phyloP scores from a whole-genome alignment of 2,329 filamentous ascomycete species.

The Trichoderma sp. region DNA sequence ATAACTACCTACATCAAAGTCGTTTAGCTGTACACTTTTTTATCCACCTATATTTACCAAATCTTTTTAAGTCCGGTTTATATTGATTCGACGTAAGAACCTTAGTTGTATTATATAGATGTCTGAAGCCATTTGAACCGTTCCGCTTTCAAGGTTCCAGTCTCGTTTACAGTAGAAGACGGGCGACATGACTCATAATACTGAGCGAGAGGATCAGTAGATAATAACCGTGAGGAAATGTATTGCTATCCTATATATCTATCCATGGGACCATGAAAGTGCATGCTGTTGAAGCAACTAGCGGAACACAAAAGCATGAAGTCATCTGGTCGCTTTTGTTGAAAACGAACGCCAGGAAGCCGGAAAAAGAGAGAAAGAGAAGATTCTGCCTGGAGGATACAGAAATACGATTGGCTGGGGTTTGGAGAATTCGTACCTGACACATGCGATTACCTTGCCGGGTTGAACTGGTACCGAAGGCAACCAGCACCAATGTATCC shows the following conservation, averaged over 20 bases:
- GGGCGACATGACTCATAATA: neutral
- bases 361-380: neutral
- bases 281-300: neutral
- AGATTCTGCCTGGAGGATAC: neutral
- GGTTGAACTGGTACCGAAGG: neutral
- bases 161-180: neutral
- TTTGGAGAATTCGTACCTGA: neutral
- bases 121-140: neutral
- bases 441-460: neutral
- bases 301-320: neutral
- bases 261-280: neutral
- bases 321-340: neutral
- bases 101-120: neutral
- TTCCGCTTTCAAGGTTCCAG: neutral
- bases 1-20: neutral
- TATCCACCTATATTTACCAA: neutral
- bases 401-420: neutral
- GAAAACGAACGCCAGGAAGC: neutral
- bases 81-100: neutral
- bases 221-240: neutral
- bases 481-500: slow-evolving; percentile 1
- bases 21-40: neutral
- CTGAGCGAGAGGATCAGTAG: neutral
- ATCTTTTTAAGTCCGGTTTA: neutral
- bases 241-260: neutral